These are phyloP conservation scores for Gigaspora rosea DNA, from an alignment of 192 early-diverging fungal genomes.

Conservation along the genomic window DNA sequence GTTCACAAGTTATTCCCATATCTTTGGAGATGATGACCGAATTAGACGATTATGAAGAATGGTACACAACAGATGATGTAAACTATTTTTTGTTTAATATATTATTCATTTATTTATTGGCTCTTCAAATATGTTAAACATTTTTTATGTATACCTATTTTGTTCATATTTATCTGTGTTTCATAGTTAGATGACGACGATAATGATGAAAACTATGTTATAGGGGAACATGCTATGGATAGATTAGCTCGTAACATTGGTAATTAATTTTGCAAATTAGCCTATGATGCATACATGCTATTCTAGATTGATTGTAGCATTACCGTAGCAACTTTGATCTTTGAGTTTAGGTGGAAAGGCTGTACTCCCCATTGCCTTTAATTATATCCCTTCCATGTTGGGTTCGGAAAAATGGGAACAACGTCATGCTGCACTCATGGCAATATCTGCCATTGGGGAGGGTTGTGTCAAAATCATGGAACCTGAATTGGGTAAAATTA, in stretches of 20 bases:
- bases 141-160: neutral
- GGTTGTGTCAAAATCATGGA: conserved; percentile 96
- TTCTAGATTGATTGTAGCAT: too few species aligned
- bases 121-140: neutral
- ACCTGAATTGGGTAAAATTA: conserved; percentile 81
- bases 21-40: conserved; percentile 94
- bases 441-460: conserved; percentile 95
- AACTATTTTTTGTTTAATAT: conserved; percentile 25
- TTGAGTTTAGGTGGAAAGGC: conserved; percentile 71
- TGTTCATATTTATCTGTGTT: neutral
- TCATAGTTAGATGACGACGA: conserved; percentile 84
- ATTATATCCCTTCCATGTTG: conserved; percentile 88
- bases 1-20: conserved; percentile 77
- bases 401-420: conserved; percentile 81
- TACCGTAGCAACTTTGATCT: too few species aligned
- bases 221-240: conserved; percentile 97
- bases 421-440: conserved; percentile 91
- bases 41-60: conserved; percentile 84
- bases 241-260: conserved; percentile 79
- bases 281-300: too few species aligned
- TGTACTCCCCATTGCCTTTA: conserved; percentile 87
- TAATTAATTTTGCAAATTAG: conserved; percentile 9
- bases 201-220: conserved; percentile 83
- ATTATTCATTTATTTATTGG: neutral
- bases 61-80: conserved; percentile 87